Base-by-base conservation (phyloP, 2,329 filamentous ascomycete genomes). In the Ophiostoma montium region DNA sequence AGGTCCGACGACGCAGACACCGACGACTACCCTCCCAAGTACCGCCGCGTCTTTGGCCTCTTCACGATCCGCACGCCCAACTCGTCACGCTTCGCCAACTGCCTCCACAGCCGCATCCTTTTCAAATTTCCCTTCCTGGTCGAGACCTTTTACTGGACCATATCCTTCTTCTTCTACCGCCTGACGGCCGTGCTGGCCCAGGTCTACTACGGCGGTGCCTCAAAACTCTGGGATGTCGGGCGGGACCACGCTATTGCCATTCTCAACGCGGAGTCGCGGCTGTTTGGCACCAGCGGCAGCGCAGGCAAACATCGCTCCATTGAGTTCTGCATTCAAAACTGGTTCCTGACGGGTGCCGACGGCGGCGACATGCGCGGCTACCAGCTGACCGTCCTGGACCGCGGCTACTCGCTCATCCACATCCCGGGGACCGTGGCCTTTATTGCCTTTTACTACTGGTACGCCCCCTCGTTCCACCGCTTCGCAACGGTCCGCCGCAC, bases 131-230 rank as follows among this genome's bases (percentile, higher is more conserved):
- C 81, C 5, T 84, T 84, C 59, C 62, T 84, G 49, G 71, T 84
- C 45, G 80, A 84, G 62, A 84, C 84, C 78, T 83, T 84, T 61
- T 84, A 84, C 65, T 84, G 80, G 80, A 69, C 73, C 39, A 69
- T 84, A 56, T 82, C 79, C 58, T 75, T 80, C 54, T 67, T 72
- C 42, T 78, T 81, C 59, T 84, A 84, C 63, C 69, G 72, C 35
- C 66, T 78, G 61, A 80, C 77, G 8, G 71, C 74, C 15, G 64
- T 70, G 15, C 47, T 71, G 7, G 71, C 74, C 2, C 67, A 72
- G 50, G 61, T 62, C 44, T 63, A 74, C 49, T 77, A 75, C 50
- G 71, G 72, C 33, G 69, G 70, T 41, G 67, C 68, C 35, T 62
- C 60, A 35, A 57, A 62, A 15, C 64, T 73, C 16, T 70, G 70